phyloP scores from a whole-genome alignment of 2,329 filamentous ascomycete species.

The Cercospora canescens region DNA sequence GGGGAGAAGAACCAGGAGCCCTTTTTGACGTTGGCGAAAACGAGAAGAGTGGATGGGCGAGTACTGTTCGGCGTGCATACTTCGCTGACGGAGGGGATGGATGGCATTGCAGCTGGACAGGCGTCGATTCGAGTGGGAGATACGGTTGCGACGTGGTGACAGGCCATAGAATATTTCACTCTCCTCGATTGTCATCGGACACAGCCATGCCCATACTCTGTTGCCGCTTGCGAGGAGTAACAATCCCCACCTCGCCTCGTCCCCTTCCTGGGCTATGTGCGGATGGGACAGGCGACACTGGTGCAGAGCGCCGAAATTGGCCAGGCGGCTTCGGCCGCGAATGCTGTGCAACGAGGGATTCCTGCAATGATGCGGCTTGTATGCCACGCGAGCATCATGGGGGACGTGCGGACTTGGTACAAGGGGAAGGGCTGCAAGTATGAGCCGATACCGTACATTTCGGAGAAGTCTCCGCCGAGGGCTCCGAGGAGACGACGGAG shows the following conservation, averaged over 20 bases:
- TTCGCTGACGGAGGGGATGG: background rate
- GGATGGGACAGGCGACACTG: too few relatives aligned
- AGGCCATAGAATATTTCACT: too few relatives aligned
- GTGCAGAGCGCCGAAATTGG: too few relatives aligned
- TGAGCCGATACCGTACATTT: too few relatives aligned
- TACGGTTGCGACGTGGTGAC: background rate
- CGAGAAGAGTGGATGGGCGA: constrained; percentile 77
- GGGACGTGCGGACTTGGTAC: background rate
- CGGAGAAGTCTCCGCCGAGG: background rate
- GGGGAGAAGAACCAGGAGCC: constrained; percentile 79
- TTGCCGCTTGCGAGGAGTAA: too few relatives aligned
- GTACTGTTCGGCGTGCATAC: constrained; percentile 86
- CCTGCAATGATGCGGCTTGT: background rate
- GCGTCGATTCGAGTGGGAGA: background rate
- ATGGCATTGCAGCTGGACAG: background rate
- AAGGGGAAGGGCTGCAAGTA: background rate
- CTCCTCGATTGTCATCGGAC: too few relatives aligned
- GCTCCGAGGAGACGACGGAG: too few relatives aligned
- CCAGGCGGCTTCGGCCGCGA: background rate
- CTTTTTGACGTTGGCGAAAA: constrained; percentile 84
- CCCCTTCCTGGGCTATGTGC: too few relatives aligned
- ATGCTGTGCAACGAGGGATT: background rate
- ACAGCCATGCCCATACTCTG: too few relatives aligned
- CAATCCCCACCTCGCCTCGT: too few relatives aligned
- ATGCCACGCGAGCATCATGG: background rate